Base-by-base conservation (phyloP, 768 basidiomycete species). In the Podaxis sp. region DNA sequence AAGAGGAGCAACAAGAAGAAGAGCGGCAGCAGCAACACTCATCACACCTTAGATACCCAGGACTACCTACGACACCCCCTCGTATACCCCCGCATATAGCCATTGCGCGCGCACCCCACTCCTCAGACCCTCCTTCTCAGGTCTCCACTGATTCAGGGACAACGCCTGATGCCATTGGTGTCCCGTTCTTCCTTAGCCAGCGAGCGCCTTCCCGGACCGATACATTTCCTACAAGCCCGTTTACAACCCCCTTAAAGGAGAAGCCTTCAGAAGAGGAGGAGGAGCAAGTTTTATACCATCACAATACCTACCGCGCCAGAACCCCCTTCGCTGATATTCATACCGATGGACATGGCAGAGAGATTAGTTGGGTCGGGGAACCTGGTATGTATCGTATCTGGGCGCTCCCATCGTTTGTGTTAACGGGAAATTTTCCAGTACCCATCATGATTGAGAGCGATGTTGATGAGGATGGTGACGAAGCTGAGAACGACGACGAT, bases 341-440 rank as follows among this genome's bases (percentile, higher is more conserved):
- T 57, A 69, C 72, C 38, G 79, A 82, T 55, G 77, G 75, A 54
- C 79, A 73, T 33, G 83, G 85, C 33, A 80, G 87, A 65, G 82
- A 86, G 66, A 85, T 86, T 50, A 93, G 91, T 68, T 93, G 91
- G 91, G 78, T 90, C 40, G 90, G 88, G 46, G 84, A 86, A 52
- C 87, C 82, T 70, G 86, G 91, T 90, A 67, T 67, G 84, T 76
- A 47, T 46, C 47, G 46, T 43, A 27, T n/a, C 52, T 11, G 36
- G 55, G 27, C 29, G 24, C 57, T 56, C 64, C 50, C 37, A 24
- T 64, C n/a, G 50, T 54, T 57, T 55, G 62, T 41, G 24, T 61
- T 37, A 63, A 37, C 54, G 47, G 61, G 62, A 37, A 19, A 56
- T 49, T 38, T 63, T 27, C 29, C 64, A 86, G 86, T 86, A 24